Base-by-base conservation (phyloP, 768 basidiomycete species). In the Leucocoprinus sp. region DNA sequence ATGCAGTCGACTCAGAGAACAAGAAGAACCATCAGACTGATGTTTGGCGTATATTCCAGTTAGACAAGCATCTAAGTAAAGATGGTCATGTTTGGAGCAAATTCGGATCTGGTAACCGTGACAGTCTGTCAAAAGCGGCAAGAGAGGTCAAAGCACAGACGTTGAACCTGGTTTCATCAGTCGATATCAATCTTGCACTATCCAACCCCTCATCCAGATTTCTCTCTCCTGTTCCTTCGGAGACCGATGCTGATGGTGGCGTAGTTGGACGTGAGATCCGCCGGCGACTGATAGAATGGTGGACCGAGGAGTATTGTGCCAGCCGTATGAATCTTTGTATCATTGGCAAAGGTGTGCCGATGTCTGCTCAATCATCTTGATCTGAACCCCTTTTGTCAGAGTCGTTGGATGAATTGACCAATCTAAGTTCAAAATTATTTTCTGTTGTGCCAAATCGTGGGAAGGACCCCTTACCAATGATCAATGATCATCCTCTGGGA, bases 1-100 rank as follows among this genome's bases (percentile, higher is more conserved):
- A 92, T 54, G 95, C 96, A 1, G 93, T 99, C 33, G 85, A 99
- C 60, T 95, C 91, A 0, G 96, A 99, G 61, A 84, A 97, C 71
- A 90, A 91, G 68, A 95, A 96, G 69, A 99, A 98, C 59, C 78
- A 87, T 37, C 93, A 95, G 60, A 67, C 73, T 2, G 92, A 97
- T 58, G 68, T 82, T 57, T 93, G 92, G 87, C 80, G 95, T n/a
- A 80, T 93, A 47, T 98, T 87, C 64, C 95, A 99, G 61, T 65
- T 97, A 19, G 89, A 87, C 64, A 98, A 98, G 62, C 74, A 84
- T 54, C 76, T 95, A 39, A 83, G 80, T 46, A 80, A 78, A 54
- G 68, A 70, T 2, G 86, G 82, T 4, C 92, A 95, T 60, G 76
- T 78, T 2, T 97, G 91, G 83, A 75, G 73, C 49, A 97, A 96